Evolutionary conservation across 163 green algal genomes (phyloP), one percentile per base, ranked within the genome.

Genomic region (Chlorella variabilis): DNA sequence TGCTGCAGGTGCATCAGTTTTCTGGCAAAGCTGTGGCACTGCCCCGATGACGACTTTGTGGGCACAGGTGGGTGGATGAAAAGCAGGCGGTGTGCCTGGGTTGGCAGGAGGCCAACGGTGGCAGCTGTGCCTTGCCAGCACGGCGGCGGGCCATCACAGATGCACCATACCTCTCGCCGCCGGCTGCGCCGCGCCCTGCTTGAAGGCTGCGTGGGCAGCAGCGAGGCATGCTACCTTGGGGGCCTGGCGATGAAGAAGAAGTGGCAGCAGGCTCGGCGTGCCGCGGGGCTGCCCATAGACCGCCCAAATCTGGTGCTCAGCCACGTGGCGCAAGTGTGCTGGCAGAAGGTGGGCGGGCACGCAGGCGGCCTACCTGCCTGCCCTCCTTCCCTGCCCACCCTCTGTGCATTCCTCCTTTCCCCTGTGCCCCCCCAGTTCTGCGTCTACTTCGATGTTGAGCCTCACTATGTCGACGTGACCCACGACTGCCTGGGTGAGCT

Each of bases 291-390:
- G 54, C 73, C 73, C 27, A 18, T 54, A 1, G 73, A 79, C 54
- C 27, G 29, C 0, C 73, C 73, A 54, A 79, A 79, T 54, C 66
- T 79, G 8, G 56, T 79, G 25, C 2, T 79, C 15, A 59, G 36
- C 18, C 73, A 79, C 73, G 38, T 79, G 4, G 73, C 73, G 13
- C 73, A 79, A 54, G 73, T 79, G 20, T 79, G 73, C 73, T 79
- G 73, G 73, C 36, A 69, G 27, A 79, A 79, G 73, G 73, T 70
- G 56, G 25, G 73, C 15, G 8, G 23, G 61, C 29, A 27, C 29
- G 7, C 56, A 9, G 56, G 9, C 56, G 18, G 21, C 56, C 56
- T 65, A 6, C 25, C 56, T 31, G 25, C 56, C 56, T 65, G 56
- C 25, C 48, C 17, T 56, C 17, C 17, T 56, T 56, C 13, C 13